Percentiles rank a stretch among this genome's conserved stretches.
phyloP scores from a whole-genome alignment of 441 rosid genomes.

The Adansonia rubrostipa region DNA sequence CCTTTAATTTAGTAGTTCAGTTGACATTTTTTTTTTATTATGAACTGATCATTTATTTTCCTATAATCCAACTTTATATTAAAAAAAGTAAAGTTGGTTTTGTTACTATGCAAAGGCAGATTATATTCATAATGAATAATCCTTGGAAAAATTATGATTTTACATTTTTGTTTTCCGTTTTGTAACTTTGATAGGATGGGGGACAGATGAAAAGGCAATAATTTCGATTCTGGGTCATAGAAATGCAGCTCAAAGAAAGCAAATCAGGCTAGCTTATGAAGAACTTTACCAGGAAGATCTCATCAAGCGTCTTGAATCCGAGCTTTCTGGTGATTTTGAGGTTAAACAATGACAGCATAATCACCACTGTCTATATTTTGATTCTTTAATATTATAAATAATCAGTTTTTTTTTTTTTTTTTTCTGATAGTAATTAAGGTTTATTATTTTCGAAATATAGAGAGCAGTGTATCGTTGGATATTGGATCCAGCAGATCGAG shows the following conservation, averaged over 20 bases:
- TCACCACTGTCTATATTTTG: neutral
- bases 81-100: neutral
- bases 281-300: conserved; percentile 61
- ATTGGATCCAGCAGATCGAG: conserved; percentile 68
- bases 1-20: neutral
- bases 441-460: conserved; percentile 30
- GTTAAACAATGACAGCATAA: conserved; percentile 20
- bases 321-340: conserved; percentile 74
- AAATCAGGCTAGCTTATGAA: conserved; percentile 58
- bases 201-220: conserved; percentile 64
- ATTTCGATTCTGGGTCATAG: conserved; percentile 56
- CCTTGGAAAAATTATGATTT: neutral
- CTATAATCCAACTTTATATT: neutral
- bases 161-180: neutral
- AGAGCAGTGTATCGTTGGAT: conserved; percentile 71
- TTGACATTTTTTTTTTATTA: neutral
- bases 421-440: neutral
- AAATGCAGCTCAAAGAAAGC: conserved; percentile 65
- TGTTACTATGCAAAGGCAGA: neutral
- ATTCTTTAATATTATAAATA: neutral
- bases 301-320: conserved; percentile 47
- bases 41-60: neutral
- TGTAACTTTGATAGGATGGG: conserved; percentile 52
- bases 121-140: neutral
- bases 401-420: neutral